Conservation (phyloP, 2,329 filamentous ascomycete species). For the Herpotrichia juniperi region DNA sequence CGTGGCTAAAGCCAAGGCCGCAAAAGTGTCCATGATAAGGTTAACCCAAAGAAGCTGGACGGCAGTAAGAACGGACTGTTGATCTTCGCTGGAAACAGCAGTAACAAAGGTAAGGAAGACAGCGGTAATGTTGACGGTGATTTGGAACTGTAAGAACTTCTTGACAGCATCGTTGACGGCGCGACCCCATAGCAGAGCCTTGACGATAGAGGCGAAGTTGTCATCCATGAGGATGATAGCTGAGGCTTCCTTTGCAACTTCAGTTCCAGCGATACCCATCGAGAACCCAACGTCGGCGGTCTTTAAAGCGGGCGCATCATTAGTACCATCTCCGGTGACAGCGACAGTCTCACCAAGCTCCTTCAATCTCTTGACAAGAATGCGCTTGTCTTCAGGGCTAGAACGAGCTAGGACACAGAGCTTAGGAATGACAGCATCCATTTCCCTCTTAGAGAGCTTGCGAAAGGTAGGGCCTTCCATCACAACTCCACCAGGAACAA, state of each 20-base stretch:
- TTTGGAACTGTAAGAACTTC: constrained; percentile 64
- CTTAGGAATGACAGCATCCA: constrained; percentile 63
- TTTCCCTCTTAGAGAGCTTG: constrained; percentile 67
- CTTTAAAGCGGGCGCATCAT: constrained; percentile 81
- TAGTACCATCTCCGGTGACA: constrained; percentile 83
- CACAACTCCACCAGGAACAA: constrained; percentile 71
- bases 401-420: constrained; percentile 72
- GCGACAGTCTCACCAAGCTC: constrained; percentile 77
- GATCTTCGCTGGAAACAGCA: constrained; percentile 72
- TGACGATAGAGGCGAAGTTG: constrained; percentile 86
- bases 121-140: constrained; percentile 90
- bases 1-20: constrained; percentile 84
- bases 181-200: constrained; percentile 78
- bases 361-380: constrained; percentile 68
- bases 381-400: constrained; percentile 72
- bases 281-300: constrained; percentile 84
- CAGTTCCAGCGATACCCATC: constrained; percentile 83
- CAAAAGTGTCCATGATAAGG: constrained; percentile 96
- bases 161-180: constrained; percentile 51
- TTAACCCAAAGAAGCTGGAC: constrained; percentile 97
- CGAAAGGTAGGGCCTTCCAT: constrained; percentile 82
- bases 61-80: constrained; percentile 79
- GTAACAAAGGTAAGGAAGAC: constrained; percentile 88
- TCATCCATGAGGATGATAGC: constrained; percentile 88
- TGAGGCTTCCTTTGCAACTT: constrained; percentile 84